phyloP scores from a whole-genome alignment of 441 rosid genomes.

The Pelargonium myrrhifolium region DNA sequence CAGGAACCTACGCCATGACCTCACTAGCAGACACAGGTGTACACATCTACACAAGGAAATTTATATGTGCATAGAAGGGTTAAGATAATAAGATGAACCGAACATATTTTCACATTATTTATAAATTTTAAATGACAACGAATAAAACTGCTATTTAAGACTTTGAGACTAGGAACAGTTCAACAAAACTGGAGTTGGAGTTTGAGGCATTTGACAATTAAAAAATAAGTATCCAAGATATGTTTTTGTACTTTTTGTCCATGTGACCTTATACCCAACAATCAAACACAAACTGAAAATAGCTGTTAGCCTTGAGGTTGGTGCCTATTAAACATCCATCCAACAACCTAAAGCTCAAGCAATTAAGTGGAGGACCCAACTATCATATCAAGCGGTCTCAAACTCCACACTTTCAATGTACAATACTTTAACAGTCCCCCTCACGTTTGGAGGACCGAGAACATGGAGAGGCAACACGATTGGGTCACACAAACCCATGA shows the following conservation, averaged over 20 bases:
- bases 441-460: too few relatives aligned
- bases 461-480: too few relatives aligned
- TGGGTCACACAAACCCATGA: too few relatives aligned
- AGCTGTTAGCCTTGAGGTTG: neutral
- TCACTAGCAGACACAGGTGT: neutral
- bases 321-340: too few relatives aligned
- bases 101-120: neutral
- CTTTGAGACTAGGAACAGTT: too few relatives aligned
- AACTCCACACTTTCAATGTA: too few relatives aligned
- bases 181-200: neutral
- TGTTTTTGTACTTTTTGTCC: neutral
- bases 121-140: neutral
- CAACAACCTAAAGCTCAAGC: too few relatives aligned
- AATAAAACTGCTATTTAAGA: neutral
- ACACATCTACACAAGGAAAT: neutral
- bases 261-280: neutral
- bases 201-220: neutral
- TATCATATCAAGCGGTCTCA: too few relatives aligned
- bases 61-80: neutral
- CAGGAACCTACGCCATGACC: too few relatives aligned
- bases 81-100: neutral
- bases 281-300: neutral
- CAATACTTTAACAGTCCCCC: too few relatives aligned
- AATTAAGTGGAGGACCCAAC: too few relatives aligned
- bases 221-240: neutral